Evolutionary conservation across 306 rosid genomes (phyloP), one percentile per base, ranked within the genome.

Genomic region (Sicyos edulis): DNA sequence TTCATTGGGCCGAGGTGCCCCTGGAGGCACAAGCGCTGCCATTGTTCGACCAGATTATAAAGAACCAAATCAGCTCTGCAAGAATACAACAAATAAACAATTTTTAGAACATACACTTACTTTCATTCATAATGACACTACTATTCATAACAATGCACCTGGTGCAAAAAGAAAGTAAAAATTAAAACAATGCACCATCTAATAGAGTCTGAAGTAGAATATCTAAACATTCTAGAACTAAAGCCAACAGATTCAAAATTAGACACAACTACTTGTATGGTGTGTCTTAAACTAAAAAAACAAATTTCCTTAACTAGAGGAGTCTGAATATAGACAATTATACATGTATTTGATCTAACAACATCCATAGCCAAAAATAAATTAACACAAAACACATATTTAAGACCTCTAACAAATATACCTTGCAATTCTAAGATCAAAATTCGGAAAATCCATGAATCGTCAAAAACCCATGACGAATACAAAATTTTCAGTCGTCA

Each of bases 11-110:
- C 98, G 85, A 74, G 92, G 89, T 86, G 96, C 96, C 92, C 98
- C 98, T 70, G 91, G 88, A 86, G 96, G 96, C 96, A 88, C 91
- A 83, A 83, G 77, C 81, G 92, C 92, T 70, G 92, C 91, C 98
- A 92, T 92, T 71, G 72, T 76, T 77, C 75, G 81, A 80, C 76
- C 83, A 81, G 83, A 78, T 50, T 63, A 72, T 42, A 40, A 79
- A 65, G 15, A 78, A 73, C 74, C 76, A 71, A 80, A 73, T 82
- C 78, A 71, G 62, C 74, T 74, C 80, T 55, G 77, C 69, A 75
- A 42, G 34, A 14, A 60, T 8, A 74, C 57, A 47, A 71, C 16
- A 56, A 60, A 3, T 74, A 15, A 24, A 45, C 6, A 65, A 61
- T 4, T 49, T 49, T 49, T 49, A 49, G 7, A 49, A 49, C 53